Conservation (phyloP, 208 protist species). For the Willaertia magna region DNA sequence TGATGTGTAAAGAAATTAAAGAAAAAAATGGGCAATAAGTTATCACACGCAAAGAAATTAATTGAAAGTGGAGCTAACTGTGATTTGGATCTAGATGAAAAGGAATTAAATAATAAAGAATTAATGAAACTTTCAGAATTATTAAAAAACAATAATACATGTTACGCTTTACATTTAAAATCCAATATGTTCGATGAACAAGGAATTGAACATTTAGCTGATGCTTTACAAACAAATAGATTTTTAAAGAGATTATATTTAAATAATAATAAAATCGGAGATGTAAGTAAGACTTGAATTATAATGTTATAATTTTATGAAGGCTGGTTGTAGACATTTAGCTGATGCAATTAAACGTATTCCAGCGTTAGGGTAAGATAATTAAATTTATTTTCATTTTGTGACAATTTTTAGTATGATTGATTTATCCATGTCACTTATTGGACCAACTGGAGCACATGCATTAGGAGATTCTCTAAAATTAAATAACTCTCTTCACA, state of each 20-base stretch:
- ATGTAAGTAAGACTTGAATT: neutral
- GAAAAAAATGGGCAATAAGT: neutral
- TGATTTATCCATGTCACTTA: neutral
- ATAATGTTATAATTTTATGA: too few relatives aligned
- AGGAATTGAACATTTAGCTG: neutral
- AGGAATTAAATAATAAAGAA: neutral
- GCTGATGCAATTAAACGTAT: neutral
- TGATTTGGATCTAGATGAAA: neutral
- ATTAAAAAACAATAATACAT: neutral
- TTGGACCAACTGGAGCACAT: neutral
- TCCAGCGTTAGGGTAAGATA: too few relatives aligned
- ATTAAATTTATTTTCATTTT: too few relatives aligned
- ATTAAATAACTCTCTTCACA: neutral
- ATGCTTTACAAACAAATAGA: neutral
- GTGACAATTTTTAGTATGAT: neutral
- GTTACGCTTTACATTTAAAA: neutral
- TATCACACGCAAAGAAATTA: neutral
- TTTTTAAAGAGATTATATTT: slow-evolving; percentile 4
- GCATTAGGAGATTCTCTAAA: neutral
- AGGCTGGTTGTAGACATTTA: neutral
- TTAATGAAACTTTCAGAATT: neutral
- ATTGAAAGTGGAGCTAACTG: neutral
- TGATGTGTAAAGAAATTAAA: too few relatives aligned
- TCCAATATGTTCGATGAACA: neutral
- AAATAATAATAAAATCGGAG: neutral